Evolutionary conservation across 2,329 filamentous ascomycete genomes (phyloP).

Genomic region (Leptographium wingfieldii): DNA sequence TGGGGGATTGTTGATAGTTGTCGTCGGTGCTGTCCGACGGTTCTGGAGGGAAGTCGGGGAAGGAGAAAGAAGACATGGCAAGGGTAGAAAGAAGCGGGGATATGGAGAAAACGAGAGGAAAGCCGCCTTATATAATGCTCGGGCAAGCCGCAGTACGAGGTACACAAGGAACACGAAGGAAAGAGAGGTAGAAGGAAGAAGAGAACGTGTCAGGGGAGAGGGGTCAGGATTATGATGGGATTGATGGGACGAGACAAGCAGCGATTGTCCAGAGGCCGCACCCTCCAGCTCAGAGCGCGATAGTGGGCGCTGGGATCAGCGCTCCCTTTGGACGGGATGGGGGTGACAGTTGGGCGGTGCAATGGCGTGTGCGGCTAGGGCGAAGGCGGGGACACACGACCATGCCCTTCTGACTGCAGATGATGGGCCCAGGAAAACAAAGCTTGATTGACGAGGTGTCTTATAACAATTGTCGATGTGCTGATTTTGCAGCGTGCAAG

Average conservation of each 20-base stretch:
- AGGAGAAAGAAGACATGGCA: conserved; percentile 20
- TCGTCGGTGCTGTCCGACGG: conserved; percentile 13
- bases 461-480: neutral
- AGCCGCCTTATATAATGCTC: conserved; percentile 1
- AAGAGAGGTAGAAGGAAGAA: neutral
- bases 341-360: conserved; percentile 1
- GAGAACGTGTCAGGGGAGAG: neutral
- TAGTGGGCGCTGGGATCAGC: neutral
- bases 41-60: conserved; percentile 16
- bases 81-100: conserved; percentile 3
- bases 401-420: neutral
- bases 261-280: neutral
- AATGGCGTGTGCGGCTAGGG: conserved; percentile 9
- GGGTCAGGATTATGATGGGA: neutral
- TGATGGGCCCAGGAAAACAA: conserved; percentile 1
- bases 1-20: conserved; percentile 6
- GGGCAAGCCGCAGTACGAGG: neutral
- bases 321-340: neutral
- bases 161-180: neutral
- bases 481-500: neutral
- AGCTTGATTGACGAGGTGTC: conserved; percentile 7
- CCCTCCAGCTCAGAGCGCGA: neutral
- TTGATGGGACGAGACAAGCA: neutral
- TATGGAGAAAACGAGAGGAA: neutral
- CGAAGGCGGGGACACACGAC: conserved; percentile 7